These are phyloP conservation scores for Xylaria hypoxylon DNA, from an alignment of 2,329 filamentous ascomycete genomes.

Conservation along the genomic window DNA sequence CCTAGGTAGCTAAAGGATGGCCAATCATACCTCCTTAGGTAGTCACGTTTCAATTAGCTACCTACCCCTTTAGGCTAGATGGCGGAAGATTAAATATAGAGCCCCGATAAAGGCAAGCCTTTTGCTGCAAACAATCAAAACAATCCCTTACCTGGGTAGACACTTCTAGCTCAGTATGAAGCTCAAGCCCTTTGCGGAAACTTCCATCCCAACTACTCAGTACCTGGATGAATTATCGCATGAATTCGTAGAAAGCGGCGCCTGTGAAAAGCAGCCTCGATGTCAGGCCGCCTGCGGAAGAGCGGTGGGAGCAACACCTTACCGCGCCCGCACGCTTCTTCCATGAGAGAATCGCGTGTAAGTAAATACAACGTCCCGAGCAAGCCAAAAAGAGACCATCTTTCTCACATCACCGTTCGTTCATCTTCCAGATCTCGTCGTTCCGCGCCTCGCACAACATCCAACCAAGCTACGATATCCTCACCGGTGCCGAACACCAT, in stretches of 20 bases:
- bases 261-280: slow-evolving; percentile 26
- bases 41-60: not conserved
- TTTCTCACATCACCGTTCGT: slow-evolving; percentile 12
- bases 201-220: not conserved
- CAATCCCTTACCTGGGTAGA: slow-evolving; percentile 7
- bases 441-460: slow-evolving; percentile 62
- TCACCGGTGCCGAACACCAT: slow-evolving; percentile 63
- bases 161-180: slow-evolving; percentile 4
- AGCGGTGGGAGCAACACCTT: slow-evolving; percentile 46
- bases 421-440: slow-evolving; percentile 55
- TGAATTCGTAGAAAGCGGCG: not conserved
- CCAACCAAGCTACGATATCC: slow-evolving; percentile 69
- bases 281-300: slow-evolving; percentile 47
- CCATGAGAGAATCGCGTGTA: slow-evolving; percentile 48
- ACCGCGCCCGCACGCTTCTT: slow-evolving; percentile 41
- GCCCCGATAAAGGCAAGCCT: slow-evolving; percentile 7
- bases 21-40: not conserved
- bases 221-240: not conserved
- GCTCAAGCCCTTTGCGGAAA: slow-evolving; percentile 4
- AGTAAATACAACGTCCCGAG: slow-evolving; percentile 41
- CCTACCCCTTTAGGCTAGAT: slow-evolving; percentile 18
- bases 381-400: not conserved
- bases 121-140: slow-evolving; percentile 37
- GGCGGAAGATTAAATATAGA: not conserved
- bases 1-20: not conserved